A percentile compares a stretch with the other conserved stretches of the same genome.
phyloP scores from a whole-genome alignment of 2,329 filamentous ascomycete genomes.

The Colletotrichum karsti region DNA sequence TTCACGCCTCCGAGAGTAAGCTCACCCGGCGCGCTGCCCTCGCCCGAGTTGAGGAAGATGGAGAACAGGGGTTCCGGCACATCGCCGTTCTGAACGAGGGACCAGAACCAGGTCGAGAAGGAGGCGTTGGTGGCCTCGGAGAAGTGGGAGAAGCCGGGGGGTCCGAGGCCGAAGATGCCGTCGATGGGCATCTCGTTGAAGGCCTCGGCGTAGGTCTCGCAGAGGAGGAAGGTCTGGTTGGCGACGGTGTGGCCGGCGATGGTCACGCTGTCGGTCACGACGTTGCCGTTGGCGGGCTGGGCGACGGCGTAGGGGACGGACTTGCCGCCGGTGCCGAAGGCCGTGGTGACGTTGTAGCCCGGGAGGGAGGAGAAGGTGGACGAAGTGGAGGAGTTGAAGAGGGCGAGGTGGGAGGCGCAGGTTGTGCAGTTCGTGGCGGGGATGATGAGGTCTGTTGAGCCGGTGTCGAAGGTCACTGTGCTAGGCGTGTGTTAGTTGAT shows the following conservation, averaged over 20 bases:
- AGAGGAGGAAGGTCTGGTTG: constrained; percentile 40
- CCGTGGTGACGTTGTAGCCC: constrained; percentile 19
- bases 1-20: constrained; percentile 44
- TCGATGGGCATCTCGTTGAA: constrained; percentile 38
- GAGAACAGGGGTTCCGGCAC: constrained; percentile 37
- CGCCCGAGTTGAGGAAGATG: constrained; percentile 35
- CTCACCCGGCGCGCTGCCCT: constrained; percentile 32
- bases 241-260: constrained; percentile 33
- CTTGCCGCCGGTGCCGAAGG: constrained; percentile 39
- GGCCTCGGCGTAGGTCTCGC: constrained; percentile 35
- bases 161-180: constrained; percentile 42
- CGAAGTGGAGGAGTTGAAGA: constrained; percentile 39
- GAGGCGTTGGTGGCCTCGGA: constrained; percentile 13
- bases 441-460: constrained; percentile 38
- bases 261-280: constrained; percentile 39
- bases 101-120: constrained; percentile 37
- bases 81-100: constrained; percentile 34
- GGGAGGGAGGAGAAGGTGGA: constrained; percentile 36
- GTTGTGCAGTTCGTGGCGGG: constrained; percentile 38
- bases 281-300: constrained; percentile 34
- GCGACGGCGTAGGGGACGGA: constrained; percentile 34
- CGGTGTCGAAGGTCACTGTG: constrained; percentile 42
- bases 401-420: constrained; percentile 38
- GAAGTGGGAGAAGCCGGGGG: constrained; percentile 23
- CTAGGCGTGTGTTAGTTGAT: constrained; percentile 23